phyloP scores from a whole-genome alignment of 2,329 filamentous ascomycete genomes.

The Botrytis paeoniae region DNA sequence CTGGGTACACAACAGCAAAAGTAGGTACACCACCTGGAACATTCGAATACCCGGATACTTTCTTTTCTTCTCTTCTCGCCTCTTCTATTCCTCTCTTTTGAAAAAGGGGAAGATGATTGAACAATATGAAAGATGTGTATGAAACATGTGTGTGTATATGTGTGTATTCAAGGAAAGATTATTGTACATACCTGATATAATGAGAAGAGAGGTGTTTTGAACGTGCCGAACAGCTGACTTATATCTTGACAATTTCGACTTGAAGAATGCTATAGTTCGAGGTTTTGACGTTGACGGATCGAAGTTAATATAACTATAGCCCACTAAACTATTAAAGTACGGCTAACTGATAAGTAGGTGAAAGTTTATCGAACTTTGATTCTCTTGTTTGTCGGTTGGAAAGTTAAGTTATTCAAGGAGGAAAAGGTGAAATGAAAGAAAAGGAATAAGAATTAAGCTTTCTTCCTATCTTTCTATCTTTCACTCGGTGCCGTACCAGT shows the following conservation, averaged over 20 bases:
- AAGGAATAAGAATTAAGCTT: not conserved
- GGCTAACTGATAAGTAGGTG: not conserved
- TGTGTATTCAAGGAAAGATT: not conserved
- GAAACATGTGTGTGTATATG: not conserved
- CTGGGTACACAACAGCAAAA: not conserved
- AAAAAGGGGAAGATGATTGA: not conserved
- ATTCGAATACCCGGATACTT: not conserved
- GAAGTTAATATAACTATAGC: not conserved
- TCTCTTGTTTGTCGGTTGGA: not conserved
- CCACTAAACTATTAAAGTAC: not conserved
- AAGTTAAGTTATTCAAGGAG: not conserved
- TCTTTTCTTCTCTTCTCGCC: not conserved
- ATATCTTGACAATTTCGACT: too few relatives aligned
- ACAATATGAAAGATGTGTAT: not conserved
- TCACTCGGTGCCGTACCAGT: not conserved
- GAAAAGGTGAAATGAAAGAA: not conserved
- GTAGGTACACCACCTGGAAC: not conserved
- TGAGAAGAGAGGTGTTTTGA: not conserved
- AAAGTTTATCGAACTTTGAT: not conserved
- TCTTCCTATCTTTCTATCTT: slow-evolving; percentile 2
- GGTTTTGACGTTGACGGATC: not conserved
- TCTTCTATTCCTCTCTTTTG: not conserved
- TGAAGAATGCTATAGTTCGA: not conserved
- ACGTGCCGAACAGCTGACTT: not conserved
- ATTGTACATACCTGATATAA: not conserved